Evolutionary conservation across 2,329 filamentous ascomycete species (phyloP).

Genomic region (Capronia epimyces): DNA sequence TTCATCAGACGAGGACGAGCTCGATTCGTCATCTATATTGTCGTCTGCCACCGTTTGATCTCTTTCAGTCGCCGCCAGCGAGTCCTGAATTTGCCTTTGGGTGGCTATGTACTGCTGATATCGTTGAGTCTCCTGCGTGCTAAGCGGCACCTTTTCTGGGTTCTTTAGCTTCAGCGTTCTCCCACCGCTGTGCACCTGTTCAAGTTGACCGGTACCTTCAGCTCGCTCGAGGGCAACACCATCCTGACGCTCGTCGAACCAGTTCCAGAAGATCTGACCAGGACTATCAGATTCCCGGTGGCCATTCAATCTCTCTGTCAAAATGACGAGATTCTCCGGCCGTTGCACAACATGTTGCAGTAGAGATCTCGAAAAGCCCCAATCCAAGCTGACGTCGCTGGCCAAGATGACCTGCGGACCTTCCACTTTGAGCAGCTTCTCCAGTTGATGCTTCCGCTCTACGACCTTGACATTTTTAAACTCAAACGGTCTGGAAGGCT

Average conservation of each 20-base stretch:
- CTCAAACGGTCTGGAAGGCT: conserved; percentile 69
- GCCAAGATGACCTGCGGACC: conserved; percentile 73
- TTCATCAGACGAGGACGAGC: conserved; percentile 81
- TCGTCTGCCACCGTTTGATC: conserved; percentile 53
- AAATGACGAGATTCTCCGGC: conserved; percentile 72
- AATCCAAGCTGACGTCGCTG: conserved; percentile 83
- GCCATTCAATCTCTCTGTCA: conserved; percentile 62
- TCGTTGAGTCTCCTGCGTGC: conserved; percentile 67
- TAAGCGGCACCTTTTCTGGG: conserved; percentile 59
- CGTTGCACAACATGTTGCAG: conserved; percentile 69
- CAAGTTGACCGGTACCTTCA: conserved; percentile 53
- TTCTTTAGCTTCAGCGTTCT: conserved; percentile 58
- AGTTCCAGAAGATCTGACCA: conserved; percentile 67
- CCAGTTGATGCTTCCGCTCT: conserved; percentile 74
- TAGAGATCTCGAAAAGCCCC: conserved; percentile 86
- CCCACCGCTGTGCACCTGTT: conserved; percentile 62
- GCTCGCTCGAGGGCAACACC: conserved; percentile 56
- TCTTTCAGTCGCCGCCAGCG: conserved; percentile 61
- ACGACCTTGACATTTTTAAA: conserved; percentile 79
- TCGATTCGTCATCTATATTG: conserved; percentile 73
- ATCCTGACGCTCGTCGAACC: conserved; percentile 65
- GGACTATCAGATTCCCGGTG: conserved; percentile 43
- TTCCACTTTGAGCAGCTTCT: conserved; percentile 56
- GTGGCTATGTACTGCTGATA: conserved; percentile 93
- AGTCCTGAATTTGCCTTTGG: conserved; percentile 79